These are phyloP conservation scores for Lanzia echinophila DNA, from an alignment of 2,329 filamentous ascomycete species.

Conservation along the genomic window DNA sequence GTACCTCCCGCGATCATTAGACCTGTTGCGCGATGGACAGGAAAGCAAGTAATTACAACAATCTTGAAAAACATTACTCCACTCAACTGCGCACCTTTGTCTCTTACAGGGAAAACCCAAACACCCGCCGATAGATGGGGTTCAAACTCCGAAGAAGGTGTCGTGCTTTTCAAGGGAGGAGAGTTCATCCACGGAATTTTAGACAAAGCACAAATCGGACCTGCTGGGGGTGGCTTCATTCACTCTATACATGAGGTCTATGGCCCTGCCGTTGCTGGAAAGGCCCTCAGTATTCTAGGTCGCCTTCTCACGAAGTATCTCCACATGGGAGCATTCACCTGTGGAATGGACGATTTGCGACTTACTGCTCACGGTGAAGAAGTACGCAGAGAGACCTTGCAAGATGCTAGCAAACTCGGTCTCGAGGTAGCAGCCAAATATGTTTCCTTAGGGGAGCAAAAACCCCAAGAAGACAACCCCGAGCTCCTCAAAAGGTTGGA, in stretches of 20 bases:
- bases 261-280: slow-evolving; percentile 78
- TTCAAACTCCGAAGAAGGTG: slow-evolving; percentile 65
- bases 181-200: slow-evolving; percentile 86
- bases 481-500: slow-evolving; percentile 75
- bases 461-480: slow-evolving; percentile 55
- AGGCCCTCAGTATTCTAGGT: slow-evolving; percentile 81
- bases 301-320: slow-evolving; percentile 83
- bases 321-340: slow-evolving; percentile 92
- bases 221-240: slow-evolving; percentile 77
- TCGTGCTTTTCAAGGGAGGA: slow-evolving; percentile 77
- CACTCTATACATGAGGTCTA: slow-evolving; percentile 93
- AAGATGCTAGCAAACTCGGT: slow-evolving; percentile 62
- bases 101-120: slow-evolving; percentile 71
- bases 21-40: slow-evolving; percentile 80
- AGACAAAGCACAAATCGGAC: slow-evolving; percentile 92
- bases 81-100: slow-evolving; percentile 65
- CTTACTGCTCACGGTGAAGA: slow-evolving; percentile 75
- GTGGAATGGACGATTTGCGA: slow-evolving; percentile 91
- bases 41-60: slow-evolving; percentile 91
- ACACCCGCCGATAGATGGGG: slow-evolving; percentile 79
- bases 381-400: slow-evolving; percentile 60
- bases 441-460: slow-evolving; percentile 68
- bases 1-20: slow-evolving; percentile 77
- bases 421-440: slow-evolving; percentile 78
- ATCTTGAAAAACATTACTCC: slow-evolving; percentile 90